These are phyloP conservation scores for Cystobasidium tubakii DNA, from an alignment of 768 basidiomycete species.

Conservation along the genomic window DNA sequence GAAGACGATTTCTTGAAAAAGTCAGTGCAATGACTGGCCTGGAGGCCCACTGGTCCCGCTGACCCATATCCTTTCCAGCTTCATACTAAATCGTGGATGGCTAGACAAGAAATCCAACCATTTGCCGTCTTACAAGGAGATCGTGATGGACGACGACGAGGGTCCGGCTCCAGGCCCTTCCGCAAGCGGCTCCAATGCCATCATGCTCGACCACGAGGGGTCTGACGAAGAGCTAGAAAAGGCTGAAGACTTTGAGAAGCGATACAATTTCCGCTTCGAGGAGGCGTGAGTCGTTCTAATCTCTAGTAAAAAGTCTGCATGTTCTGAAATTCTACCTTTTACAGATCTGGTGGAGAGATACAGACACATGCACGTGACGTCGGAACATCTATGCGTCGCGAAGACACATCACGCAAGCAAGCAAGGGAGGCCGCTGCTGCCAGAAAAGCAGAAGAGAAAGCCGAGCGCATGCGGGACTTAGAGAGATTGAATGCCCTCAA, in stretches of 20 bases:
- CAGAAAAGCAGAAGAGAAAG: constrained; percentile 70
- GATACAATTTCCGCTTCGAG: constrained; percentile 96
- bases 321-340: background rate
- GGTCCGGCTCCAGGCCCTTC: constrained; percentile 4
- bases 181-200: constrained; percentile 44
- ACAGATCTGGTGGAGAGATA: constrained; percentile 63
- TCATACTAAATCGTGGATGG: constrained; percentile 96
- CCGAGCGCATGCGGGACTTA: constrained; percentile 71
- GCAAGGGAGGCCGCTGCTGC: constrained; percentile 71
- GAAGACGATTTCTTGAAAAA: constrained; percentile 74
- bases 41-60: too few species aligned
- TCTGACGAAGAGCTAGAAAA: constrained; percentile 66
- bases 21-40: constrained; percentile 57
- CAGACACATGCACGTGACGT: constrained; percentile 68
- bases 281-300: constrained; percentile 67
- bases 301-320: too few species aligned
- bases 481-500: constrained; percentile 75
- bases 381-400: constrained; percentile 55
- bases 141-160: constrained; percentile 53
- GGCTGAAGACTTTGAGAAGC: constrained; percentile 85
- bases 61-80: constrained; percentile 63
- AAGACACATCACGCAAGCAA: constrained; percentile 72
- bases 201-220: constrained; percentile 52
- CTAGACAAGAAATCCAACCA: constrained; percentile 63
- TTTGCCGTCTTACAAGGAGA: constrained; percentile 78